Evolutionary conservation across 2,329 filamentous ascomycete genomes (phyloP).

Genomic region (Exophiala viscosa): DNA sequence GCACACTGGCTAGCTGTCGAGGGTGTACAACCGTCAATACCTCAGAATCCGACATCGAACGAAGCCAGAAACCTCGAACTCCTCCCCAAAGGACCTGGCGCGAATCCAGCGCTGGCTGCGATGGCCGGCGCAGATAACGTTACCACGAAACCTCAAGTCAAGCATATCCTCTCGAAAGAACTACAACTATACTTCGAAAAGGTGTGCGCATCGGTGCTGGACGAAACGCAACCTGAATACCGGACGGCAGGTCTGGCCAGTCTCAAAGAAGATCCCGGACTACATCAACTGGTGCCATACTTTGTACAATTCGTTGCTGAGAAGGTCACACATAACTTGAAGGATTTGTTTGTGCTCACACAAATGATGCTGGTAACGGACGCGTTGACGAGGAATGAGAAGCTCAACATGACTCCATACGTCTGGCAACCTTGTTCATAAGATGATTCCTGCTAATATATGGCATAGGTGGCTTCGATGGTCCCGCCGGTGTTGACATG

Average conservation of each 20-base stretch:
- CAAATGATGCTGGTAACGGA: constrained; percentile 90
- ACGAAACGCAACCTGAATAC: constrained; percentile 82
- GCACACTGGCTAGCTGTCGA: constrained; percentile 98
- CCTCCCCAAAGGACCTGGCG: constrained; percentile 82
- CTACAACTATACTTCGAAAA: constrained; percentile 96
- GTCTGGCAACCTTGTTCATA: constrained; percentile 36
- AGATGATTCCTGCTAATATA: not conserved
- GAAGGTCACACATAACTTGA: constrained; percentile 89
- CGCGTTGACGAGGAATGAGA: constrained; percentile 77
- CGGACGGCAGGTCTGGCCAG: constrained; percentile 81
- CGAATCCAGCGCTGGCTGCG: constrained; percentile 78
- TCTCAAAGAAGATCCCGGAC: constrained; percentile 80
- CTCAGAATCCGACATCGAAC: constrained; percentile 86
- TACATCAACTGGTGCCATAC: constrained; percentile 94
- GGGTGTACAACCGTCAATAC: constrained; percentile 92
- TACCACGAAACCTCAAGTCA: constrained; percentile 82
- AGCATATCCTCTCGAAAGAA: constrained; percentile 94
- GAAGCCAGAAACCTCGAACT: constrained; percentile 82
- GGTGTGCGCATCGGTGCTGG: constrained; percentile 80
- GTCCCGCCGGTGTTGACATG: constrained; percentile 89
- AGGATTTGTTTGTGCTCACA: constrained; percentile 80
- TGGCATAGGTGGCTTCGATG: constrained; percentile 57
- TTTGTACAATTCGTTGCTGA: constrained; percentile 95
- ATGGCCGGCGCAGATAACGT: constrained; percentile 80
- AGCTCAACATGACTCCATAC: constrained; percentile 70